Base-by-base conservation (phyloP, 495 filamentous ascomycete species). In the Lasiosphaeria ovina region DNA sequence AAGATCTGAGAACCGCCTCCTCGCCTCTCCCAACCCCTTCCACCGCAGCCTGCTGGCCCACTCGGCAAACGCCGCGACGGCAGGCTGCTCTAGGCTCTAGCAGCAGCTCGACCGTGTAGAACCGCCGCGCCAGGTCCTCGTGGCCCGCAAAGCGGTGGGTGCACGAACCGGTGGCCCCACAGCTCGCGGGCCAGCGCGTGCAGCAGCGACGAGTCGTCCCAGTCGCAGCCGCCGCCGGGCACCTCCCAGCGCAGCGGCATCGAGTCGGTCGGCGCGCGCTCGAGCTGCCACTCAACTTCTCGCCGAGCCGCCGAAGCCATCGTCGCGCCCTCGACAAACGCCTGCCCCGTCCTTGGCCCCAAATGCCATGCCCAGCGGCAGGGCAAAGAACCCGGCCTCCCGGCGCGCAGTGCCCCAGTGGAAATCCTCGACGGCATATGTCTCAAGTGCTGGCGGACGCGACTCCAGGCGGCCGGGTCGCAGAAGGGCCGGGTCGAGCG, bases 381-480 rank as follows among this genome's bases (percentile, higher is more conserved):
- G 24, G 24, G 24, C 24, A 24, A 24, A 24, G 24, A 24, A 24
- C 24, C 24, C 24, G 24, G 24, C 24, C 24, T 2, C 24, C 24
- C 24, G 24, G 24, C 24, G 24, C 24, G 24, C 24, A 24, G 24
- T 24, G 24, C 24, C 24, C 24, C 24, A 24, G 24, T 24, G 24
- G 24, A 24, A 24, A 24, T 24, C 24, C n/a, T n/a, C n/a, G n/a
- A n/a, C n/a, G n/a, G n/a, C n/a, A n/a, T n/a, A n/a, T n/a, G n/a
- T n/a, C n/a, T n/a, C n/a, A n/a, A n/a, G n/a, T n/a, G n/a, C n/a
- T n/a, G n/a, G n/a, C n/a, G n/a, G n/a, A n/a, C n/a, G n/a, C n/a
- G n/a, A n/a, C n/a, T 98, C 94, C 58, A 98, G 83, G 76, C 94
- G 92, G 59, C 94, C 94, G 17, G 94, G 94, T 60, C 94, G 90